Base-by-base conservation (phyloP, 495 filamentous ascomycete genomes). In the Annulohypoxylon stygium region DNA sequence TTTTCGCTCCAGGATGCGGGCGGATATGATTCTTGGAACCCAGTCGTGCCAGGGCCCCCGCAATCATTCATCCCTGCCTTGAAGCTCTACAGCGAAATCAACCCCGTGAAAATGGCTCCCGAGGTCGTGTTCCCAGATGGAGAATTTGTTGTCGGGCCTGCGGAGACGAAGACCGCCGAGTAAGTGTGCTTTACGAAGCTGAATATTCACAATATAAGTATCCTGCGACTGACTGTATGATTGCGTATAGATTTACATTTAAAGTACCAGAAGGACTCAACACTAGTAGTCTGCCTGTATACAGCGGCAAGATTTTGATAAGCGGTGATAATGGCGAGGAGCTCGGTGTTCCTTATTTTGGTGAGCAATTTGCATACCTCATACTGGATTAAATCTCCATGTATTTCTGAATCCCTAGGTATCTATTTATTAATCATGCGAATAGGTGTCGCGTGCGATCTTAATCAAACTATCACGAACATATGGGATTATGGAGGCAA, bases 311-410 rank as follows among this genome's bases (percentile, higher is more conserved):
- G 55, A 67, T 81, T 25, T 36, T 76, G 8, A 59, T 81, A 61
- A 78, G 65, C 3, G 69, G 77, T 16, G 53, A 61, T 47, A 81
- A 80, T 37, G 79, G 76, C 18, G 80, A 81, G 45, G 45, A 77
- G 4, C 67, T 80, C 8, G 71, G 67, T 3, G 59, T 81, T n/a
- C 79, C 79, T 0, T 81, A 81, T 43, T 67, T 80, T 33, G 80
- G 80, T 64, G 0, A 47, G 61, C 45, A 12, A 9, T 7, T 39
- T 20, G 34, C 54, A 37, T 58, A 33, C 12, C 30, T 30, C 30
- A 6, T 30, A 30, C 30, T 6, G 30, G 30, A 30, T 0, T 30
- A 30, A 30, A 30, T 30, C 11, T 12, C 26, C 30, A 20, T 39
- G 6, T 34, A 10, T 37, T 10, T 37, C n/a, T 23, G 25, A 23